These are phyloP conservation scores for Ogataea neopini DNA, from an alignment of 805 yeast species.

Conservation along the genomic window DNA sequence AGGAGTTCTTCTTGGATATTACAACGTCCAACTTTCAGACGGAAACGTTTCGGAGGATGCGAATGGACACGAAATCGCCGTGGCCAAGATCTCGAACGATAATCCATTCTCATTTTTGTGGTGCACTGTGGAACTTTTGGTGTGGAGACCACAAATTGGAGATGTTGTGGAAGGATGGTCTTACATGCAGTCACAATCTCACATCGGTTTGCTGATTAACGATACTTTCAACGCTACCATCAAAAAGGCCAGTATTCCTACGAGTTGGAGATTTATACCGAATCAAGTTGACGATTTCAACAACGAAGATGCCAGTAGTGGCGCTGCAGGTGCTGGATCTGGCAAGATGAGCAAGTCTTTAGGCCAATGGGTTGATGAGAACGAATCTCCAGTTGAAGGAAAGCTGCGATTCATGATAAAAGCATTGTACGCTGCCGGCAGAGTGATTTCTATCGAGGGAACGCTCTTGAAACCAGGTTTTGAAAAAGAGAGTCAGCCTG, in stretches of 20 bases:
- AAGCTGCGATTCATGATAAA: conserved; percentile 76
- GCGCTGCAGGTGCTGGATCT: conserved; percentile 11
- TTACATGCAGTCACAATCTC: conserved; percentile 93
- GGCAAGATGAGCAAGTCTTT: conserved; percentile 43
- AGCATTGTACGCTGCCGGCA: conserved; percentile 73
- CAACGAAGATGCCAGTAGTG: conserved; percentile 16
- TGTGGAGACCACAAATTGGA: conserved; percentile 91
- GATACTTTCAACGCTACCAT: conserved; percentile 96
- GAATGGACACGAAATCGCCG: conserved; percentile 40
- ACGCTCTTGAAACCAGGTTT: conserved; percentile 64
- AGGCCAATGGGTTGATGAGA: conserved; percentile 86
- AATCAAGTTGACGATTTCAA: conserved; percentile 63
- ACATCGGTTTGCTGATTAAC: conserved; percentile 85
- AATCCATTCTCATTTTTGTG: conserved; percentile 89
- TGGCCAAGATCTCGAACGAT: conserved; percentile 72
- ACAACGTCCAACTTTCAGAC: conserved; percentile 55
- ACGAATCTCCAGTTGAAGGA: conserved; percentile 77
- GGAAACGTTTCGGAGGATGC: conserved; percentile 42
- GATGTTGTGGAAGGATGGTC: conserved; percentile 84
- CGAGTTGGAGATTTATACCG: conserved; percentile 81
- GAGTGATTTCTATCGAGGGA: conserved; percentile 86
- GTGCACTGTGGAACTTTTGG: conserved; percentile 77
- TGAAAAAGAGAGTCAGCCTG: conserved; percentile 55
- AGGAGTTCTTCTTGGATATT: conserved; percentile 85
- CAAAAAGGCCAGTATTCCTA: conserved; percentile 82